Base-by-base conservation (phyloP, 1,284 basidiomycete genomes). In the Ustilago hordei region DNA sequence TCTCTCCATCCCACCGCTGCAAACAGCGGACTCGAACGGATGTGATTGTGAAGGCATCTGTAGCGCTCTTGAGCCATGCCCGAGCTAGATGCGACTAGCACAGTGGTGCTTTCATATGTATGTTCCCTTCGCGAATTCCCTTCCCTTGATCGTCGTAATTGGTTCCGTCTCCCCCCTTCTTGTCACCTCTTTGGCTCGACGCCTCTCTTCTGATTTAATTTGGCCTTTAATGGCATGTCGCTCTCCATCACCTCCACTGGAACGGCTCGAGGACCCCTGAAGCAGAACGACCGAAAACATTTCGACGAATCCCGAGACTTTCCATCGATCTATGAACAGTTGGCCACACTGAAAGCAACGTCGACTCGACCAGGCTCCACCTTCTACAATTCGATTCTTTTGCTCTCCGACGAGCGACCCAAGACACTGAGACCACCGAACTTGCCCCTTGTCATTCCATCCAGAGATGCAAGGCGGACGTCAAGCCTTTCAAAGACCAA, bases 11-110 rank as follows among this genome's bases (percentile, higher is more conserved):
- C 66, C 70, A 58, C 61, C 66, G 71, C 67, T 66, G 63, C 67
- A 62, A 35, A 69, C 61, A 72, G 69, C 64, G 66, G 74, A 58
- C 66, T 69, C 66, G 64, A 69, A 74, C 59, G 67, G 71, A 74
- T 66, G 71, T 35, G 23, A 52, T 23, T 35, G 43, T 59, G 45
- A 55, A 9, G 50, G 48, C 32, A 36, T 36, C 45, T 45, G 58
- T 55, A 62, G 63, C 23, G 23, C 48, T 13, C 17, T 28, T 9
- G 11, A 35, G 54, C 23, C 36, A 41, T 43, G 55, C 55, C 45
- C 23, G 39, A 57, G 55, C 55, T 57, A 45, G 28, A 32, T 8
- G 28, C 55, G 8, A 34, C 39, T 15, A 43, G 23, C 65, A 60
- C 54, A 28, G 48, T 50, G 31, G 47, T 55, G 47, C 17, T 19